Conservation (phyloP, 1,284 basidiomycete species). For the Moesziomyces antarcticus region DNA sequence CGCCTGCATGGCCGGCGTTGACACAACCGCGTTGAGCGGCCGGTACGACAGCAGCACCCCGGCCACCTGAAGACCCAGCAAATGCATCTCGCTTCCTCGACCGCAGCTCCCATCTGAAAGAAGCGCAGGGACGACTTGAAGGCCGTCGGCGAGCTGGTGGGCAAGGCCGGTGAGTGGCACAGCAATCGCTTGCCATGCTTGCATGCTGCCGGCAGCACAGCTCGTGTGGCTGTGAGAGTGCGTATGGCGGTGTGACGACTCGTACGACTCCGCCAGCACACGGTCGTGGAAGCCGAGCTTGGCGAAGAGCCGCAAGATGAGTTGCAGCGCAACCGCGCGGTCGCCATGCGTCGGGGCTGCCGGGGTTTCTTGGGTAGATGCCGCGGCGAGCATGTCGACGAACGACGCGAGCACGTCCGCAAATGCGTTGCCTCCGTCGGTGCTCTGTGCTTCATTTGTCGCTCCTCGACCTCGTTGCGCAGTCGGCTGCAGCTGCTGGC, state of each 20-base stretch:
- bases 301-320: slow-evolving; percentile 27
- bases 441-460: no score
- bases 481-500: no score
- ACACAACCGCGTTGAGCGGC: slow-evolving; percentile 13
- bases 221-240: slow-evolving; percentile 16
- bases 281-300: slow-evolving; percentile 17
- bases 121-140: background rate
- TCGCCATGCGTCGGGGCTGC: slow-evolving; percentile 5
- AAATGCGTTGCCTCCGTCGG: background rate
- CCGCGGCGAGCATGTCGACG: slow-evolving; percentile 23
- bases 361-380: background rate
- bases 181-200: slow-evolving; percentile 3
- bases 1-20: background rate
- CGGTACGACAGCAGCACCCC: slow-evolving; percentile 12
- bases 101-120: no score
- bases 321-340: slow-evolving; percentile 17
- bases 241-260: background rate
- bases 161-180: slow-evolving; percentile 6
- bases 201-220: background rate
- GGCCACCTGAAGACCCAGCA: slow-evolving; percentile 18
- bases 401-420: slow-evolving; percentile 25
- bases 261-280: background rate
- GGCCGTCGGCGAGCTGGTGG: background rate
- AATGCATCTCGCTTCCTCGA: background rate
- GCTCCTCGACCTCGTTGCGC: background rate